These are phyloP conservation scores for Austropuccinia psidii DNA, from an alignment of 1,284 basidiomycete species.

Conservation along the genomic window DNA sequence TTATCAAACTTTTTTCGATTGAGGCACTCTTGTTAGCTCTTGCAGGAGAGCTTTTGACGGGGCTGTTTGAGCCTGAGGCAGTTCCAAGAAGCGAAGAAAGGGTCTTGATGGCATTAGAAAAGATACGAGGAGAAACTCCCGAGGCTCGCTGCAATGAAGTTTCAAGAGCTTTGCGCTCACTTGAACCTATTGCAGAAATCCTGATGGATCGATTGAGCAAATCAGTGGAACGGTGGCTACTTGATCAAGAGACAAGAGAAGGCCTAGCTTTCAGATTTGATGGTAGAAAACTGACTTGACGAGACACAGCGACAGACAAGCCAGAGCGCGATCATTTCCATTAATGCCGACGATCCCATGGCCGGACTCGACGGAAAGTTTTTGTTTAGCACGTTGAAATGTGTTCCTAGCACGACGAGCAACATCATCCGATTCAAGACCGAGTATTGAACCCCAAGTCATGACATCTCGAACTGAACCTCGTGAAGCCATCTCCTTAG, in stretches of 20 bases:
- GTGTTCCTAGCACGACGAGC: not conserved
- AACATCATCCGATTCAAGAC: not conserved
- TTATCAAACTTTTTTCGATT: too few species aligned
- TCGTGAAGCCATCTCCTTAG: not conserved
- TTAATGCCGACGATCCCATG: constrained; percentile 10
- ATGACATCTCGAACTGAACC: not conserved
- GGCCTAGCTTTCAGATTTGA: not conserved
- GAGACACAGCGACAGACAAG: constrained; percentile 22
- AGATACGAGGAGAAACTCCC: not conserved
- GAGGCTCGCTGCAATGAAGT: constrained; percentile 31
- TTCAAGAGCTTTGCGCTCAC: constrained; percentile 2
- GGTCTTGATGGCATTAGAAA: constrained; percentile 6
- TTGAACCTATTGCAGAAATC: not conserved
- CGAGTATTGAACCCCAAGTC: constrained; percentile 16
- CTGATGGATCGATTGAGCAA: not conserved
- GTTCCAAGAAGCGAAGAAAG: not conserved
- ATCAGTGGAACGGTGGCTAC: not conserved
- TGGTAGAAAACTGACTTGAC: constrained; percentile 1
- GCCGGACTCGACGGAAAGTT: constrained; percentile 8
- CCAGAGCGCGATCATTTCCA: constrained; percentile 26
- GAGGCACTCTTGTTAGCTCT: too few species aligned
- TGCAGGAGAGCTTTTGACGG: not conserved
- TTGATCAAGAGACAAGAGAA: not conserved
- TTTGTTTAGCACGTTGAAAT: constrained; percentile 11
- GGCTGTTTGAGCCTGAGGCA: not conserved